phyloP scores from a whole-genome alignment of 1,284 basidiomycete genomes.

The Neonothopanus nambi region DNA sequence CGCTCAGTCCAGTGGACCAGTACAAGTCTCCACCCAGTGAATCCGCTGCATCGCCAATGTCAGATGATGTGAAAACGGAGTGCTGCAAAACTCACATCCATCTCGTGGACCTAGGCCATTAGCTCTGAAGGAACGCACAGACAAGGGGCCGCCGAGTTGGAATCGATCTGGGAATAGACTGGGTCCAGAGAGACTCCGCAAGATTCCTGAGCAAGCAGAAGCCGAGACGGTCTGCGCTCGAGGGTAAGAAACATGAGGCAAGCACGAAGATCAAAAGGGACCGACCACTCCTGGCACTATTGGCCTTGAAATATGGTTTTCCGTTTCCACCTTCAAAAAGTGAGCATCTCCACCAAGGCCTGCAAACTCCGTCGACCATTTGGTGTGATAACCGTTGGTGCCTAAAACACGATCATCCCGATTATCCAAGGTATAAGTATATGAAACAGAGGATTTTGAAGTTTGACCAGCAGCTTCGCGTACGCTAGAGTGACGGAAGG shows the following conservation, averaged over 20 bases:
- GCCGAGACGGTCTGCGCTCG: constrained; percentile 61
- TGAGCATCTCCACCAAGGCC: constrained; percentile 74
- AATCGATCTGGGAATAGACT: constrained; percentile 83
- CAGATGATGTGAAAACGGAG: not conserved
- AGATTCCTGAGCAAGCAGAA: constrained; percentile 60
- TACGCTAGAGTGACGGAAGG: constrained; percentile 56
- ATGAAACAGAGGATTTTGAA: constrained; percentile 83
- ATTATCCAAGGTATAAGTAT: constrained; percentile 79
- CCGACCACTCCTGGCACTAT: constrained; percentile 58
- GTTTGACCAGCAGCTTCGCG: constrained; percentile 80
- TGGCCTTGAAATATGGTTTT: constrained; percentile 65
- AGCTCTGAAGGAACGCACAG: constrained; percentile 81
- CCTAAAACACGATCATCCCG: constrained; percentile 74
- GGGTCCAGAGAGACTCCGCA: constrained; percentile 51
- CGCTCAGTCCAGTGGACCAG: constrained; percentile 81
- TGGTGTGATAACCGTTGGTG: constrained; percentile 63
- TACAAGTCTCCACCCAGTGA: constrained; percentile 89
- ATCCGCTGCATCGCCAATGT: constrained; percentile 48
- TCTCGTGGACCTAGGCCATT: constrained; percentile 88
- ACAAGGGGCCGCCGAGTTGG: constrained; percentile 93
- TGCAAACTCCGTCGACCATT: constrained; percentile 74
- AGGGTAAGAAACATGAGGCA: not conserved
- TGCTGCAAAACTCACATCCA: constrained; percentile 49
- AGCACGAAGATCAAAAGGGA: constrained; percentile 17
- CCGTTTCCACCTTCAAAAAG: constrained; percentile 74